Evolutionary conservation across 176 grass and related monocot genomes (phyloP).

Genomic region (Urochloa ruziziensis): DNA sequence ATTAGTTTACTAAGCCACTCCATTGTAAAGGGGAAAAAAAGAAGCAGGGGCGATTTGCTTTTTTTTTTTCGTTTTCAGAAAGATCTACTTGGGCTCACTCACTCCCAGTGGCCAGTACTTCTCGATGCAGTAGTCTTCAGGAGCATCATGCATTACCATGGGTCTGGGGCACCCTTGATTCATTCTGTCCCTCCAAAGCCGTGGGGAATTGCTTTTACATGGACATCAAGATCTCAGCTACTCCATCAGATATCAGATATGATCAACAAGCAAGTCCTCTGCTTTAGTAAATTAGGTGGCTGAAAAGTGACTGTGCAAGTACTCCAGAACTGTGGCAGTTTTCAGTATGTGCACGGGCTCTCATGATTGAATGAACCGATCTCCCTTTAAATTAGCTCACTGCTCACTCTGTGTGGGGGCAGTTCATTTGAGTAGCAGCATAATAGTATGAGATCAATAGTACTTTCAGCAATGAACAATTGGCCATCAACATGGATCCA

Average conservation of each 20-base stretch:
- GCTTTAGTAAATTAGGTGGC: neutral
- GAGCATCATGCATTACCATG: neutral
- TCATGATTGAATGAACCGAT: neutral
- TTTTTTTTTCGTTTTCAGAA: neutral
- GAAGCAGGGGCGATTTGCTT: neutral
- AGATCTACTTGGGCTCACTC: neutral
- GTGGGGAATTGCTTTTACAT: constrained; percentile 17
- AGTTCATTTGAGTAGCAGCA: neutral
- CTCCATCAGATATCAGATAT: neutral
- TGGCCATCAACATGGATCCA: neutral
- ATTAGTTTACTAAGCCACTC: neutral
- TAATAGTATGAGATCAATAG: neutral
- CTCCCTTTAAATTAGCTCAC: neutral
- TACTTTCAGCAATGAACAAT: constrained; percentile 12
- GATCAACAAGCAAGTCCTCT: neutral
- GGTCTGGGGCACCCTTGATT: neutral
- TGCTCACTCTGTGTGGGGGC: constrained; percentile 3
- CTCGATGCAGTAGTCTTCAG: neutral
- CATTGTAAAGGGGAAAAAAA: neutral
- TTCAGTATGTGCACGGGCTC: neutral
- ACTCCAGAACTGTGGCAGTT: neutral
- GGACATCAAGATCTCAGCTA: constrained; percentile 19
- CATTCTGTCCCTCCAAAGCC: constrained; percentile 19
- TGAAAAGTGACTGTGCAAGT: neutral
- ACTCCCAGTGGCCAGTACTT: neutral